Base-by-base conservation (phyloP, 805 yeast species). In the Teunomyces kruisii region DNA sequence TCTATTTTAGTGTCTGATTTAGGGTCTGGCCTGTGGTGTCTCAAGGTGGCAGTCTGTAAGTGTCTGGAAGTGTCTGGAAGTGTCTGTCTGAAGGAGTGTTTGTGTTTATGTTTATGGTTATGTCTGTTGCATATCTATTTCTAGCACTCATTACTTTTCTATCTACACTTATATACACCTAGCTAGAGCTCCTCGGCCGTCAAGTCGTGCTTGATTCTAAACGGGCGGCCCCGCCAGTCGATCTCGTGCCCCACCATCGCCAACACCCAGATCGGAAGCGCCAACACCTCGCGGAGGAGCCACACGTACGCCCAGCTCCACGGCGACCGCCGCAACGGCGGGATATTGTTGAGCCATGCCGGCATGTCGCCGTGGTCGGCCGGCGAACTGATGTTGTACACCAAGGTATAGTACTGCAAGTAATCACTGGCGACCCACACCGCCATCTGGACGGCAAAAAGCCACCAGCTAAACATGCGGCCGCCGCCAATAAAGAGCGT, bases 171-270 rank as follows among this genome's bases (percentile, higher is more conserved):
- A 19, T 6, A 3, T 19, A 19, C 22, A 19, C 22, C 22, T 19
- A n/a, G 37, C 13, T 42, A 67, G 40, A 74, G 52, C 56, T 81
- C 89, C 59, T 84, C 92, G 0, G 96, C 96, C 3, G 88, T 81
- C 38, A 86, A 68, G 58, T 89, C 96, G 4, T 81, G 70, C 43
- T 81, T 79, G 51, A 89, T 88, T 49, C 68, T 70, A 61, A 88
- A 89, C 1, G 89, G 88, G 51, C 80, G 74, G 30, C 88, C 87
- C 48, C 97, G 71, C 90, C 90, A 84, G 62, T 88, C 88, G 32
- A 83, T 82, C 39, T 78, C 75, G 9, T 84, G 82, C 0, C 96
- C 96, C 26, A 72, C 51, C 84, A 89, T 83, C 1, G 96, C 96
- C 24, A 68, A 70, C 2, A 84, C 47, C 97, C 97, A 89, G 16